Evolutionary conservation across 345 rosid genomes (phyloP).

Genomic region (Ceriops tagal): DNA sequence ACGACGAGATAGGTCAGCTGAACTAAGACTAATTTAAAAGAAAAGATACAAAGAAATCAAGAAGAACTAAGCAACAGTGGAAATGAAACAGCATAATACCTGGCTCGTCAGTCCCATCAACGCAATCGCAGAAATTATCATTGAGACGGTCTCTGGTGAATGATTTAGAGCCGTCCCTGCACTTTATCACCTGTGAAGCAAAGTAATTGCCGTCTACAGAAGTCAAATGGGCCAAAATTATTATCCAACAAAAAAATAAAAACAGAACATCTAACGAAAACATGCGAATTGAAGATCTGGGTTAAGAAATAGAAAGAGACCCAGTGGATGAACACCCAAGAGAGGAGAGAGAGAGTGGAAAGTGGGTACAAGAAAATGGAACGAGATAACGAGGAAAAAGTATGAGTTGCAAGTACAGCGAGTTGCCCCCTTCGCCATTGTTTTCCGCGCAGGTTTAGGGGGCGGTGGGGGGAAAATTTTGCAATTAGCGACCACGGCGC

Average conservation of each 20-base stretch:
- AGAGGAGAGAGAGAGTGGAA: conserved; percentile 28
- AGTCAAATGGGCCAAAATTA: background rate
- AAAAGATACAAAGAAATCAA: too few species aligned
- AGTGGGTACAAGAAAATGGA: conserved; percentile 20
- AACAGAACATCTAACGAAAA: background rate
- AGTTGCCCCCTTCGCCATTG: background rate
- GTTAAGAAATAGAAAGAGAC: conserved; percentile 29
- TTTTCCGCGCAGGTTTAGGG: too few species aligned
- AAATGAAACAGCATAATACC: conserved; percentile 35
- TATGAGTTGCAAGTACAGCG: background rate
- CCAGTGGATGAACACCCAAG: conserved; percentile 71
- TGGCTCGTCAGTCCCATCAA: conserved; percentile 95
- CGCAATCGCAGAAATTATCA: conserved; percentile 88
- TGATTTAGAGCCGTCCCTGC: conserved; percentile 80
- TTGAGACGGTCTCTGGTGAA: conserved; percentile 77
- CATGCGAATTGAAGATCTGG: conserved; percentile 5
- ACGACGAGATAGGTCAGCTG: too few species aligned
- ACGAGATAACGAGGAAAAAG: background rate
- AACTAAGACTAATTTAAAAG: too few species aligned
- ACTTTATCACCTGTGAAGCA: conserved; percentile 56
- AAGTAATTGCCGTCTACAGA: conserved; percentile 68
- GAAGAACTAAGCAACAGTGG: background rate
- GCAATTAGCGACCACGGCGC: too few species aligned
- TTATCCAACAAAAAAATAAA: background rate
- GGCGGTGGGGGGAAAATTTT: background rate